Conservation (phyloP, 1,284 basidiomycete genomes). For the Lentinus polychrous region DNA sequence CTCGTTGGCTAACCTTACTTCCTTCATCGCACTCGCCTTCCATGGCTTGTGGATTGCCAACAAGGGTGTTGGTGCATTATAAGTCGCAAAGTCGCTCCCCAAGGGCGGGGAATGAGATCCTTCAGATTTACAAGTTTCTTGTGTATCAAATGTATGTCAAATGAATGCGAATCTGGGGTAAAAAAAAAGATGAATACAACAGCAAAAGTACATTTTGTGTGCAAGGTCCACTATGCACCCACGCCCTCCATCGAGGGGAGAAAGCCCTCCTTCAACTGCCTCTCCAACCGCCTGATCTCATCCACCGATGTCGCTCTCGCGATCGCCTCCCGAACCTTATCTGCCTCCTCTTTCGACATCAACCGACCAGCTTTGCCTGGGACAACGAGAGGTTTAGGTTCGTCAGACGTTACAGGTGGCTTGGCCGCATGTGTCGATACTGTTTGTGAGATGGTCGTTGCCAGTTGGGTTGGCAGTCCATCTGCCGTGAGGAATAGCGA, state of each 20-base stretch:
- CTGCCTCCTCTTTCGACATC: slow-evolving; percentile 90
- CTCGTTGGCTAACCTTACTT: slow-evolving; percentile 56
- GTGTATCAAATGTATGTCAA: slow-evolving; percentile 2
- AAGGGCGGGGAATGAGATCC: background rate
- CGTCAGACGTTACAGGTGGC: slow-evolving; percentile 54
- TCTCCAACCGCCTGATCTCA: slow-evolving; percentile 83
- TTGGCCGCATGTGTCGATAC: slow-evolving; percentile 61
- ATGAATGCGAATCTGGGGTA: background rate
- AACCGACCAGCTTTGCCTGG: slow-evolving; percentile 69
- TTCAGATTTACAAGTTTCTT: background rate
- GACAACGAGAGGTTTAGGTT: slow-evolving; percentile 58
- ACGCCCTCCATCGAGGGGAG: slow-evolving; percentile 71
- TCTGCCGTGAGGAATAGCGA: slow-evolving; percentile 73
- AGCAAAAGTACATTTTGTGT: slow-evolving; percentile 20
- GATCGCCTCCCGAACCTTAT: slow-evolving; percentile 85
- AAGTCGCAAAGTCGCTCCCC: background rate
- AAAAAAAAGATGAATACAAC: slow-evolving; percentile 23
- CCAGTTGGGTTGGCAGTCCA: slow-evolving; percentile 74
- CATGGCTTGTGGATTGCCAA: slow-evolving; percentile 71
- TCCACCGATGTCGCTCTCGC: slow-evolving; percentile 87
- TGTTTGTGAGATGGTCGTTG: slow-evolving; percentile 69
- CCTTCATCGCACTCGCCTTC: slow-evolving; percentile 56
- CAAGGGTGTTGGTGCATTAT: slow-evolving; percentile 30
- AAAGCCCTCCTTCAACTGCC: slow-evolving; percentile 83
- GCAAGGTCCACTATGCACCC: slow-evolving; percentile 45